A percentile compares a stretch with the other conserved stretches of the same genome.
Conservation (phyloP, 2,329 filamentous ascomycete species). For the Corniculantispora saksenae region DNA sequence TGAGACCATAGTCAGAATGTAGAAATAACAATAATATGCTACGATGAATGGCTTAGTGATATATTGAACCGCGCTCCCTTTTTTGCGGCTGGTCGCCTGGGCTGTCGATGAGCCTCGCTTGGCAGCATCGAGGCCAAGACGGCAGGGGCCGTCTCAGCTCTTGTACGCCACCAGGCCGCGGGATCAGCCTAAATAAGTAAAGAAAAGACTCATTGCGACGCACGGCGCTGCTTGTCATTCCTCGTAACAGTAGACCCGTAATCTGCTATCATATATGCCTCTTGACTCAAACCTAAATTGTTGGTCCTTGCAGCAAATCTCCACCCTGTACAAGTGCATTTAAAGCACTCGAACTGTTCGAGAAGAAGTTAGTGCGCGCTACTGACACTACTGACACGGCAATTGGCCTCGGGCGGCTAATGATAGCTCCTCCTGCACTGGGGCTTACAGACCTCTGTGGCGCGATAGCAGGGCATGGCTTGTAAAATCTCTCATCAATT, state of each 20-base stretch:
- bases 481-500: neutral
- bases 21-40: too few relatives aligned
- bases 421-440: neutral
- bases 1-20: too few relatives aligned
- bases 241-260: neutral
- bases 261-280: neutral
- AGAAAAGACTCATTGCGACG: too few relatives aligned
- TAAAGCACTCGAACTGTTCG: neutral
- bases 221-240: neutral
- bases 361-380: neutral
- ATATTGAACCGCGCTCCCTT: too few relatives aligned
- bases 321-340: neutral
- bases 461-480: neutral
- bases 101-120: neutral
- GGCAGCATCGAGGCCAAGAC: slow-evolving; percentile 1
- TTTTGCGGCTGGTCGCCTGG: too few relatives aligned
- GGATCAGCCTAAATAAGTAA: too few relatives aligned
- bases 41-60: too few relatives aligned
- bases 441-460: neutral
- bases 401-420: slow-evolving; percentile 6
- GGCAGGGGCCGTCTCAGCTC: neutral
- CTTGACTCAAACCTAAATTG: neutral
- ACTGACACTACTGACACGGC: neutral
- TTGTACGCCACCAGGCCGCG: too few relatives aligned
- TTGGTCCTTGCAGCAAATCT: neutral